These are phyloP conservation scores for Meyerozyma sp. DNA, from an alignment of 1,139 yeast genomes.

Conservation along the genomic window DNA sequence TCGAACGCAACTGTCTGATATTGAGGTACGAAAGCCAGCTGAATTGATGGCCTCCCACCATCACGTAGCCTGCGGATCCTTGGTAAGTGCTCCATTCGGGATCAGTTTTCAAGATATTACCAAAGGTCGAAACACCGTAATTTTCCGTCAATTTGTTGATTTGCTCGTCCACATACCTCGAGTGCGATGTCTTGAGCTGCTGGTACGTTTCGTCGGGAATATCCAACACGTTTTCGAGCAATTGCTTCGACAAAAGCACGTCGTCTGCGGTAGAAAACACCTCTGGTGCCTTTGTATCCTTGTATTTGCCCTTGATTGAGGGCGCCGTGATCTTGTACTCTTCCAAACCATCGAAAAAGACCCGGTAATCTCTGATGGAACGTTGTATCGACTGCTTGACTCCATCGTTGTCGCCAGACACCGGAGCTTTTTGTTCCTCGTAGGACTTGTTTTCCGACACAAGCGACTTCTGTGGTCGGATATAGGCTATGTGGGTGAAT, in stretches of 20 bases:
- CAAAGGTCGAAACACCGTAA: conserved; percentile 32
- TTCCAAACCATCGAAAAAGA: conserved; percentile 29
- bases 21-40: conserved; percentile 43
- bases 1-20: conserved; percentile 34
- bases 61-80: conserved; percentile 35
- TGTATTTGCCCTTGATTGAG: conserved; percentile 32
- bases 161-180: conserved; percentile 23
- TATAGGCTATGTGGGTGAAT: background rate
- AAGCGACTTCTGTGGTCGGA: background rate
- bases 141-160: conserved; percentile 27
- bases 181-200: conserved; percentile 30
- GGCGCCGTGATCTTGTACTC: conserved; percentile 22
- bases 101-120: conserved; percentile 27
- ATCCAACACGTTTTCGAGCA: conserved; percentile 35
- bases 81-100: conserved; percentile 32
- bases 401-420: background rate
- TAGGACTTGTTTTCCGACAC: background rate
- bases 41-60: conserved; percentile 42
- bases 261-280: conserved; percentile 17
- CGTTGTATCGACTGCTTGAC: background rate
- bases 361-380: conserved; percentile 22
- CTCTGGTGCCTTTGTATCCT: conserved; percentile 28
- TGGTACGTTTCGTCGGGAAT: conserved; percentile 26
- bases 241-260: conserved; percentile 33
- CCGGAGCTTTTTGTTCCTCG: background rate